Evolutionary conservation across 192 early-diverging fungal species (phyloP), one percentile per base, ranked within the genome.

Genomic region (Rhizoclosmatium globosum): DNA sequence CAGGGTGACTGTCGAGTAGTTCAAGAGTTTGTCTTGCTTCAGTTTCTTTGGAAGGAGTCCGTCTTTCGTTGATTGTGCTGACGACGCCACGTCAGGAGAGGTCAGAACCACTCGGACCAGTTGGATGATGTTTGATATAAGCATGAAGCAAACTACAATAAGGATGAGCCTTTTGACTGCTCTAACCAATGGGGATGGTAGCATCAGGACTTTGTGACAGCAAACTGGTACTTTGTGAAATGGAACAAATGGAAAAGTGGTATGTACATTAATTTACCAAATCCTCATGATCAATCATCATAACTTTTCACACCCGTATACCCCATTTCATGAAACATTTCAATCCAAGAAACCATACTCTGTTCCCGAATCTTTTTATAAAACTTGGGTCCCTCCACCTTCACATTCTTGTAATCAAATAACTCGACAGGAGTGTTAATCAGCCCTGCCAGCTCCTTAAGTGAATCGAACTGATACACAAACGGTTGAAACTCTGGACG

Each of bases 401-500:
- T 7, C 11, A 76, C 74, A 31, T 67, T 64, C 46, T 76, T 76
- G 9, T 17, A 48, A 53, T 79, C 77, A 60, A 79, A 71, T n/a
- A 45, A 6, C 17, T 65, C 74, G 3, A 15, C 9, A 2, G 66
- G 59, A 15, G 15, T 71, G 47, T 79, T 74, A 0, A 71, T 59
- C 23, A 71, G 38, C 17, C 21, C 47, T 21, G 17, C 62, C 9
- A 79, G 59, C 38, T 79, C 77, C 15, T 45, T 47, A 7, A 67
- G 72, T 3, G 77, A 79, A 59, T 79, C 77, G 48, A 79, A 79
- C 2, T 45, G 72, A 41, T 79, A 79, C 39, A 71, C 68, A 72
- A 79, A 79, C 13, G 68, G 68, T 23, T 39, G 43, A 60, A 79
- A 74, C 71, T 79, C 77, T 61, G 38, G 44, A 7, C 61, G 42